A percentile compares a stretch with the other conserved stretches of the same genome.
Conservation (phyloP, 2,329 filamentous ascomycete species). For the Aureobasidium namibiae region DNA sequence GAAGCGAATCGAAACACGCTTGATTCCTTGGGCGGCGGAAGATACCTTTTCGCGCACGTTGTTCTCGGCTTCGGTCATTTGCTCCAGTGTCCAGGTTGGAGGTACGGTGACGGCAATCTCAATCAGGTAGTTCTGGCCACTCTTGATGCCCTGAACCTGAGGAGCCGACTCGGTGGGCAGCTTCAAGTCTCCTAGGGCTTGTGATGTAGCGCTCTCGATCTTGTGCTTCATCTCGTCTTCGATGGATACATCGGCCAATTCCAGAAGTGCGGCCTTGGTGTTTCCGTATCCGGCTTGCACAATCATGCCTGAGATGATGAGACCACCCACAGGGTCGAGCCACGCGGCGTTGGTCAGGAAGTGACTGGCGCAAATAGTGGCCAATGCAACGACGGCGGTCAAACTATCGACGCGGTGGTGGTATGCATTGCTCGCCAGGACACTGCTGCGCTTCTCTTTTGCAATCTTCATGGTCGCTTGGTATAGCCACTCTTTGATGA, state of each 20-base stretch:
- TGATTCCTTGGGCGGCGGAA: conserved; percentile 70
- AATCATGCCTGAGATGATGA: conserved; percentile 89
- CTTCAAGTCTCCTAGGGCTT: conserved; percentile 40
- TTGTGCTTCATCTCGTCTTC: conserved; percentile 73
- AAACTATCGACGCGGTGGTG: conserved; percentile 95
- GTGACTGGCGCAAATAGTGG: conserved; percentile 84
- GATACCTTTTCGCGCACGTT: conserved; percentile 65
- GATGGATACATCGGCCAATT: conserved; percentile 84
- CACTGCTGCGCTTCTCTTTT: conserved; percentile 85
- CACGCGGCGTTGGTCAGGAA: conserved; percentile 76
- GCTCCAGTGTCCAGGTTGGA: conserved; percentile 63
- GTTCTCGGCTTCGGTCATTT: conserved; percentile 63
- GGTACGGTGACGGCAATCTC: conserved; percentile 83
- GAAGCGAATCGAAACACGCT: conserved; percentile 77
- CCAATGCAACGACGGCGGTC: conserved; percentile 85
- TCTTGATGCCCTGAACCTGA: conserved; percentile 74
- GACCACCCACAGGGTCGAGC: conserved; percentile 88
- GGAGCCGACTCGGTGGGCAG: conserved; percentile 14
- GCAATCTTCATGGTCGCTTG: conserved; percentile 97
- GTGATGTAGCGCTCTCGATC: conserved; percentile 57
- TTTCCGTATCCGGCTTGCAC: conserved; percentile 85
- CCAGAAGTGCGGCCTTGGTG: conserved; percentile 70
- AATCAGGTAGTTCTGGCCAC: conserved; percentile 90
- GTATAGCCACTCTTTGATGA: conserved; percentile 95
- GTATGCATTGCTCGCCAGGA: conserved; percentile 89